Evolutionary conservation across 306 rosid species (phyloP).

Genomic region (Clitoria ternatea): DNA sequence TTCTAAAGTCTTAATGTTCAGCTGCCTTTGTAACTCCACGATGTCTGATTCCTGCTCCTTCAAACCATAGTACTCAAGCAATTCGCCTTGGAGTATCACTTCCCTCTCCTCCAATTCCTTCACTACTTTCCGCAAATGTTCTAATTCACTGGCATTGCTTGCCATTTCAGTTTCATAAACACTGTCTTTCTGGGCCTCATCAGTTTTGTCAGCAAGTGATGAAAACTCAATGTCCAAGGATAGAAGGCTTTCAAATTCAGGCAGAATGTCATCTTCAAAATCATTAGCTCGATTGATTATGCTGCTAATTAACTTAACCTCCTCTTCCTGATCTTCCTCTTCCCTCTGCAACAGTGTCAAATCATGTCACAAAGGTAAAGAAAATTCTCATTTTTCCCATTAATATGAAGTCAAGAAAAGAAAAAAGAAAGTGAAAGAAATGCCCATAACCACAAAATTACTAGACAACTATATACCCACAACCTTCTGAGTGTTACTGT

Average conservation of each 20-base stretch:
- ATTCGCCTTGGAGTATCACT: slow-evolving; percentile 70
- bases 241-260: slow-evolving; percentile 60
- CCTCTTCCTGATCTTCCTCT: slow-evolving; percentile 61
- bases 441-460: slow-evolving; percentile 1
- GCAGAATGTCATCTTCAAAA: slow-evolving; percentile 51
- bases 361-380: slow-evolving; percentile 10
- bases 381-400: background rate
- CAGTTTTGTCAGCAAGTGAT: slow-evolving; percentile 28
- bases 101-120: slow-evolving; percentile 86
- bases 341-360: slow-evolving; percentile 44
- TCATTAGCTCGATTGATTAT: slow-evolving; percentile 50
- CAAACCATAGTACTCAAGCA: slow-evolving; percentile 72
- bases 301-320: slow-evolving; percentile 61
- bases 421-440: background rate
- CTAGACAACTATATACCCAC: slow-evolving; percentile 35
- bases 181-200: slow-evolving; percentile 33
- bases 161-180: slow-evolving; percentile 66
- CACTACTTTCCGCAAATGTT: slow-evolving; percentile 47
- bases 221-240: slow-evolving; percentile 67
- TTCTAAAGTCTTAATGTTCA: slow-evolving; percentile 62
- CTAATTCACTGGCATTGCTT: slow-evolving; percentile 63
- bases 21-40: slow-evolving; percentile 56
- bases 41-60: slow-evolving; percentile 65
- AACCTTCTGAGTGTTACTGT: slow-evolving; percentile 41
- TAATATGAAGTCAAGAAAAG: background rate